A percentile compares a stretch with the other conserved stretches of the same genome.
phyloP scores from a whole-genome alignment of 1,284 basidiomycete species.

The Pseudozyma thailandica region DNA sequence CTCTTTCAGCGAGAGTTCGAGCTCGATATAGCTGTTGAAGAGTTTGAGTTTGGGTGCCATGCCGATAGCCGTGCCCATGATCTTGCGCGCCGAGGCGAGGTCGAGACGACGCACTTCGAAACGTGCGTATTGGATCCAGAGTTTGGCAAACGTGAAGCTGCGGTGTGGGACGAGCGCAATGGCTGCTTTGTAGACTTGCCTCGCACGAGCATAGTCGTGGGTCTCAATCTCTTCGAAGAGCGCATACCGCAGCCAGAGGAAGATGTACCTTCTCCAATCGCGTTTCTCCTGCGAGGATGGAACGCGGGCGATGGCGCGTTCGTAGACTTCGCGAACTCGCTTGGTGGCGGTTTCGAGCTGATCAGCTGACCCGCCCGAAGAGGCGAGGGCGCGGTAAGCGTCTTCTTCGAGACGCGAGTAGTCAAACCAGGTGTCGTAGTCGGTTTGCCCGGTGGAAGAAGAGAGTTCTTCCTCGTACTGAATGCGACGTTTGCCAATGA shows the following conservation, averaged over 20 bases:
- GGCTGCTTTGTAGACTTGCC: conserved; percentile 92
- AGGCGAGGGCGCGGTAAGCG: conserved; percentile 74
- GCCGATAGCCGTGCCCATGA: conserved; percentile 89
- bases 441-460: conserved; percentile 72
- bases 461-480: conserved; percentile 77
- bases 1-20: conserved; percentile 72
- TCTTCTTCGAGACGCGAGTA: conserved; percentile 93
- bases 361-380: conserved; percentile 41
- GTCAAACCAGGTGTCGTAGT: conserved; percentile 99
- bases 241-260: conserved; percentile 95
- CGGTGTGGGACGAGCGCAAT: conserved; percentile 91
- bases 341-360: conserved; percentile 44
- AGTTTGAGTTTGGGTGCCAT: conserved; percentile 89
- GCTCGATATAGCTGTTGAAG: conserved; percentile 62
- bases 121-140: conserved; percentile 79
- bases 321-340: conserved; percentile 91
- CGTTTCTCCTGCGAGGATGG: conserved; percentile 87
- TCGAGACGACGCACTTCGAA: conserved; percentile 91
- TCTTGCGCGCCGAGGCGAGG: conserved; percentile 84
- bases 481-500: conserved; percentile 93
- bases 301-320: conserved; percentile 93
- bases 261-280: conserved; percentile 85
- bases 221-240: conserved; percentile 96
- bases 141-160: conserved; percentile 94
- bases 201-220: conserved; percentile 84